These are phyloP conservation scores for Pseudogymnoascus sp. DNA, from an alignment of 2,329 filamentous ascomycete genomes.

Conservation along the genomic window DNA sequence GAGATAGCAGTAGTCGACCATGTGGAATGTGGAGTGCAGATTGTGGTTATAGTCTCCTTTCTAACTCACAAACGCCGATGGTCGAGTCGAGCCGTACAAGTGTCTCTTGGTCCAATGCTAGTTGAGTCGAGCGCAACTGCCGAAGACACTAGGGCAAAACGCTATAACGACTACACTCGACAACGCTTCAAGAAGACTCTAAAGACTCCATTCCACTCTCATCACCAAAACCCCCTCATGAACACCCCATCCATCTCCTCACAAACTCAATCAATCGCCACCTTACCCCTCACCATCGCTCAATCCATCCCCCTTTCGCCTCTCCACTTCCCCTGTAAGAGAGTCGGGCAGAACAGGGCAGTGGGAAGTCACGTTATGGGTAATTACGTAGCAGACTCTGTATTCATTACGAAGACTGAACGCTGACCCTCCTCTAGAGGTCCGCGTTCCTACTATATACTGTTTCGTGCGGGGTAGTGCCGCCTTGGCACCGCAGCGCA, in stretches of 20 bases:
- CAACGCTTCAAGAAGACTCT: background rate
- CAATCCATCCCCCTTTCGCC: background rate
- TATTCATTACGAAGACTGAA: too few relatives aligned
- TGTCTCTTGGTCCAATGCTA: background rate
- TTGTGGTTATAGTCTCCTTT: background rate
- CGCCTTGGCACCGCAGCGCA: too few relatives aligned
- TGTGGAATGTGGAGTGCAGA: background rate
- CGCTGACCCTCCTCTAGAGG: too few relatives aligned
- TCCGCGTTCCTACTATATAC: too few relatives aligned
- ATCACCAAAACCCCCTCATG: background rate
- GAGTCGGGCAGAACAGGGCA: too few relatives aligned
- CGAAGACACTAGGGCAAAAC: background rate
- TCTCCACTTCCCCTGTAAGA: too few relatives aligned
- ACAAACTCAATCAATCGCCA: background rate
- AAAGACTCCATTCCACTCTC: background rate
- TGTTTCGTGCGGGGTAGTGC: too few relatives aligned
- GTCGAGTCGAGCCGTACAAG: background rate
- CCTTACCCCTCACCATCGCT: background rate
- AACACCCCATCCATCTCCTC: background rate
- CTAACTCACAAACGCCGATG: background rate
- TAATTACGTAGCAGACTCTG: too few relatives aligned
- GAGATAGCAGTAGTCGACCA: background rate
- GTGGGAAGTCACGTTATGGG: too few relatives aligned
- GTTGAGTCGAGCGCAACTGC: background rate
- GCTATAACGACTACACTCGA: background rate